Percentiles rank a stretch among this genome's conserved stretches.
phyloP scores from a whole-genome alignment of 75 land plant species.

The Sequoiadendron giganteum region DNA sequence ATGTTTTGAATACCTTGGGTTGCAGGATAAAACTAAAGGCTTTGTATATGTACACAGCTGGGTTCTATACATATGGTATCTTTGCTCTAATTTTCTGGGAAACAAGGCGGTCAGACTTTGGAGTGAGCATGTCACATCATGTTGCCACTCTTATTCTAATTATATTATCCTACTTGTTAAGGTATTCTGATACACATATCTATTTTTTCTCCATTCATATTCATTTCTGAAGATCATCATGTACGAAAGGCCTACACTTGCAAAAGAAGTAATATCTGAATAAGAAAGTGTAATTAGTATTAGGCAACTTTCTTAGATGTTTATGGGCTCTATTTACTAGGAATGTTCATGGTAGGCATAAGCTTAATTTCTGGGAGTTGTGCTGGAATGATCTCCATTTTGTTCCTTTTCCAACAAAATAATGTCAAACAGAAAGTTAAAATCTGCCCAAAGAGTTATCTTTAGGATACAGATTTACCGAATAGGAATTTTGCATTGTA shows the following conservation, averaged over 20 bases:
- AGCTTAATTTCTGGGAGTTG: not conserved
- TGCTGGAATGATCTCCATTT: not conserved
- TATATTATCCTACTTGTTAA: constrained; percentile 69
- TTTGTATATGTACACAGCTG: constrained; percentile 86
- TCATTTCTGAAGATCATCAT: not conserved
- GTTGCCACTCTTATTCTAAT: constrained; percentile 78
- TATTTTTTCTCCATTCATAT: not conserved
- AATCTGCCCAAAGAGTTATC: not conserved
- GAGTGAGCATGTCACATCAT: constrained; percentile 94
- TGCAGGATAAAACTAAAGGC: constrained; percentile 80
- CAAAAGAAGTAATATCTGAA: not conserved
- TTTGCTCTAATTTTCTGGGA: constrained; percentile 97
- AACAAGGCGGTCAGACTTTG: constrained; percentile 89
- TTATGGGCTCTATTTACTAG: not conserved
- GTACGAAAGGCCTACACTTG: not conserved
- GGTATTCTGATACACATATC: constrained; percentile 27
- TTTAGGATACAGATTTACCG: not conserved
- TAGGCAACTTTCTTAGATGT: not conserved
- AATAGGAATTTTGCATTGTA: not conserved
- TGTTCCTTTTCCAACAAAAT: not conserved
- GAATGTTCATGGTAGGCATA: not conserved
- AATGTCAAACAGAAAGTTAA: not conserved
- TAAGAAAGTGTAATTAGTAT: not conserved
- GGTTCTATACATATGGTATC: constrained; percentile 94
- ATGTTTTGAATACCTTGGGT: not conserved